Conservation (phyloP, 2,329 filamentous ascomycete species). For the Sordariomycetes sp. region DNA sequence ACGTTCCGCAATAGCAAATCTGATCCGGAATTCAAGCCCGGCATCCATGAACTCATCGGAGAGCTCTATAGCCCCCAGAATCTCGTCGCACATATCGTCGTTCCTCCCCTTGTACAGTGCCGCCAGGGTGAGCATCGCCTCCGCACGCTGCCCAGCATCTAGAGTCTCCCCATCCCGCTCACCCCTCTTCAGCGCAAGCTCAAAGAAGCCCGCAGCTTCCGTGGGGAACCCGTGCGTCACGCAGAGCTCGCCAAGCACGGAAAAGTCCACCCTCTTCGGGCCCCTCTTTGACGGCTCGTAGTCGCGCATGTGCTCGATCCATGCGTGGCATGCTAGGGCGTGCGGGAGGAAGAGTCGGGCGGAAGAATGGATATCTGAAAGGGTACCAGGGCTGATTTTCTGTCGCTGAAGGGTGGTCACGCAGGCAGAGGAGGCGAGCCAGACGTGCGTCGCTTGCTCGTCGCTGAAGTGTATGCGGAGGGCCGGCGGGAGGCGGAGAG, state of each 20-base stretch:
- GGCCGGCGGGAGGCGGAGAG: not conserved
- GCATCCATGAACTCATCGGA: not conserved
- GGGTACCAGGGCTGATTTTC: conserved; percentile 1
- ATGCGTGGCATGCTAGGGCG: not conserved
- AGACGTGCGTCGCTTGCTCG: not conserved
- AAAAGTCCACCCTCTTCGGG: conserved; percentile 2
- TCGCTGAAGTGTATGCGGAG: not conserved
- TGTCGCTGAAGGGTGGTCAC: conserved; percentile 1
- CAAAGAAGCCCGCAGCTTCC: not conserved
- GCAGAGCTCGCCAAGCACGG: conserved; percentile 1
- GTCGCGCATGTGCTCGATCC: not conserved
- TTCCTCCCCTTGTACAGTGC: not conserved
- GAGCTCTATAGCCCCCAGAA: not conserved
- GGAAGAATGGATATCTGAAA: not conserved
- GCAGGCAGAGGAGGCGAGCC: conserved; percentile 2
- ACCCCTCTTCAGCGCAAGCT: not conserved
- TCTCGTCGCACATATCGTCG: not conserved
- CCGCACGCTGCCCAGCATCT: not conserved
- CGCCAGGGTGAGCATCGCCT: not conserved
- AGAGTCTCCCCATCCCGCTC: not conserved
- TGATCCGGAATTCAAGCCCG: not conserved
- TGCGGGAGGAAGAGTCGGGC: not conserved
- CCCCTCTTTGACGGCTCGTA: conserved; percentile 1
- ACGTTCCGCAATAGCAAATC: not conserved
- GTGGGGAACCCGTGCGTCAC: not conserved